phyloP scores from a whole-genome alignment of 768 basidiomycete species.

The Tylopilus intermedius region DNA sequence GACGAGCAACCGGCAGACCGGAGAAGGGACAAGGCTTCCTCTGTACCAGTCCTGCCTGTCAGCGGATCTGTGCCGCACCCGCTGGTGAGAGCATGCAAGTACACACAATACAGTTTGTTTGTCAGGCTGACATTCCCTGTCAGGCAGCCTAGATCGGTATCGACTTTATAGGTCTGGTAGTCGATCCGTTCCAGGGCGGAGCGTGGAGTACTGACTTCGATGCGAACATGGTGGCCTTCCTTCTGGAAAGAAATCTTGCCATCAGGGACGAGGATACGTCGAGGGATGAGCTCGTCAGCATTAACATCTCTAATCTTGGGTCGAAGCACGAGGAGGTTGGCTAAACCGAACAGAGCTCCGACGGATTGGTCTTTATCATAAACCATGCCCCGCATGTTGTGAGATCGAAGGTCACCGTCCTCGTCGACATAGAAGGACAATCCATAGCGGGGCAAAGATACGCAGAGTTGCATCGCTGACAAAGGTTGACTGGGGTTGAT shows the following conservation, averaged over 20 bases:
- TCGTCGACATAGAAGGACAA: constrained; percentile 38
- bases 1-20: constrained; percentile 36
- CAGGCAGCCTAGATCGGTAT: constrained; percentile 29
- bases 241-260: constrained; percentile 22
- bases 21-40: constrained; percentile 39
- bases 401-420: constrained; percentile 34
- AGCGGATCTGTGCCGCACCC: constrained; percentile 41
- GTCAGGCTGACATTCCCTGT: constrained; percentile 22
- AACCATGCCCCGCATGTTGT: constrained; percentile 38
- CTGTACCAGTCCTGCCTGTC: constrained; percentile 39
- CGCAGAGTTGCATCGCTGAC: constrained; percentile 16
- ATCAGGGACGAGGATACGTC: constrained; percentile 38
- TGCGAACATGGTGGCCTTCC: constrained; percentile 14
- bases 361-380: constrained; percentile 39
- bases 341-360: constrained; percentile 43
- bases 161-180: constrained; percentile 29
- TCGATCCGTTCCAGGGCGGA: constrained; percentile 1
- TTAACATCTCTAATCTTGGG: constrained; percentile 5
- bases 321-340: constrained; percentile 37
- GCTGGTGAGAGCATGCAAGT: constrained; percentile 48
- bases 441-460: constrained; percentile 37
- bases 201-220: constrained; percentile 8
- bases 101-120: constrained; percentile 34
- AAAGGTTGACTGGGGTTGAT: neutral
- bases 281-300: constrained; percentile 3